Conservation (phyloP, 768 basidiomycete species). For the Xerocomus spinulosus region DNA sequence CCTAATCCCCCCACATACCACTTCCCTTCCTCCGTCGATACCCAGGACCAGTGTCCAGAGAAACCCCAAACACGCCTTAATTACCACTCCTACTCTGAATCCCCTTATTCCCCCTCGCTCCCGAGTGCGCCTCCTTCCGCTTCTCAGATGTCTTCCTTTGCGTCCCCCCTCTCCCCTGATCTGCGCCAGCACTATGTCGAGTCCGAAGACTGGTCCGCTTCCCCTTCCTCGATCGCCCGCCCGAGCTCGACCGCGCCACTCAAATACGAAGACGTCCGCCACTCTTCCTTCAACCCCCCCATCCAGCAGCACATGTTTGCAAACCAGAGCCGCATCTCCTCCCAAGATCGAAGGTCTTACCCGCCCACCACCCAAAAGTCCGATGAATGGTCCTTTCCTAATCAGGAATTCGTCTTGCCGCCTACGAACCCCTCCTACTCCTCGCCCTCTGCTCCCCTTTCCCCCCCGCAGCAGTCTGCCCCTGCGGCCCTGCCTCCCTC, state of each 20-base stretch:
- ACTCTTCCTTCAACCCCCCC: slow-evolving; percentile 59
- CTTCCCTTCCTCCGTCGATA: slow-evolving; percentile 48
- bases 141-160: slow-evolving; percentile 47
- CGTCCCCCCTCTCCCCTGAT: slow-evolving; percentile 45
- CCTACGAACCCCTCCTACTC: slow-evolving; percentile 23
- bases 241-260: slow-evolving; percentile 59
- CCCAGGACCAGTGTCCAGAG: slow-evolving; percentile 38
- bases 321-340: slow-evolving; percentile 66
- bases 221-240: slow-evolving; percentile 57
- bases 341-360: slow-evolving; percentile 56
- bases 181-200: slow-evolving; percentile 43
- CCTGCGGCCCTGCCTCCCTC: slow-evolving; percentile 36
- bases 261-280: slow-evolving; percentile 72
- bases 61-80: slow-evolving; percentile 33
- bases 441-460: slow-evolving; percentile 34
- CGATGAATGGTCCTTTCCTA: slow-evolving; percentile 69
- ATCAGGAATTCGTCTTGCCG: slow-evolving; percentile 51
- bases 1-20: slow-evolving; percentile 44
- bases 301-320: slow-evolving; percentile 61
- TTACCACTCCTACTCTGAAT: slow-evolving; percentile 38
- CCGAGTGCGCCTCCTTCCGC: slow-evolving; percentile 51
- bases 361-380: slow-evolving; percentile 48
- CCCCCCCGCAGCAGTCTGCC: slow-evolving; percentile 36
- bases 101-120: slow-evolving; percentile 47
- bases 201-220: slow-evolving; percentile 50